Conservation (phyloP, 192 early-diverging fungal genomes). For the Rhizophagus clarus region DNA sequence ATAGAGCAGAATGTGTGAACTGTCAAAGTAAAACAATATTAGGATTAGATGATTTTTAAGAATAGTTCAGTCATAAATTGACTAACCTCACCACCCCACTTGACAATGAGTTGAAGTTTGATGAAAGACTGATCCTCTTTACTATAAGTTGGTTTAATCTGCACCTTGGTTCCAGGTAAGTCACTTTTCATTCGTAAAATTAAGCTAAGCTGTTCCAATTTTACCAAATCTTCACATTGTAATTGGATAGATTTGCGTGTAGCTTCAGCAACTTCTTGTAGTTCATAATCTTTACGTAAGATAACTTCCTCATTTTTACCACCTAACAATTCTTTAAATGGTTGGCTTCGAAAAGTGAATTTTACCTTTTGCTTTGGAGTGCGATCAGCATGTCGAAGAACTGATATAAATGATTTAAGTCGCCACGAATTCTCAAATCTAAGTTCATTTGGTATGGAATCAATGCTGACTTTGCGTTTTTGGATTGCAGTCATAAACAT, state of each 20-base stretch:
- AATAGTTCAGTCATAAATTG: not conserved
- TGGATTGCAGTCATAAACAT: slow-evolving; percentile 75
- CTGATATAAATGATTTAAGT: slow-evolving; percentile 90
- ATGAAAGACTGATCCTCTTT: slow-evolving; percentile 57
- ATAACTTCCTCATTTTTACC: slow-evolving; percentile 76
- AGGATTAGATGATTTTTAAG: too few species aligned
- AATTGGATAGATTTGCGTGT: slow-evolving; percentile 55
- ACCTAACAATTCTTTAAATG: slow-evolving; percentile 73
- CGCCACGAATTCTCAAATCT: slow-evolving; percentile 85
- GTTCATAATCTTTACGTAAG: slow-evolving; percentile 70
- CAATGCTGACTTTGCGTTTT: slow-evolving; percentile 57
- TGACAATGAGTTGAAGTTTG: slow-evolving; percentile 89
- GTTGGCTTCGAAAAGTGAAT: slow-evolving; percentile 71
- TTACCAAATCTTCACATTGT: slow-evolving; percentile 53
- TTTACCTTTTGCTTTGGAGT: slow-evolving; percentile 99
- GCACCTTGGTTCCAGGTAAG: slow-evolving; percentile 90
- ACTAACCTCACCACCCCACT: slow-evolving; percentile 89
- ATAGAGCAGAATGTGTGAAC: slow-evolving; percentile 91
- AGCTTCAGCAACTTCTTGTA: slow-evolving; percentile 67
- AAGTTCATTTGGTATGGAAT: slow-evolving; percentile 52
- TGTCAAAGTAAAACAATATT: slow-evolving; percentile 33
- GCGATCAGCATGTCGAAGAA: slow-evolving; percentile 93
- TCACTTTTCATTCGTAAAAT: slow-evolving; percentile 81
- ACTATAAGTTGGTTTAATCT: slow-evolving; percentile 78
- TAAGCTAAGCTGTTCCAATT: slow-evolving; percentile 67